Evolutionary conservation across 257 asterid genomes (phyloP).

Genomic region (Cynanchum wilfordii): DNA sequence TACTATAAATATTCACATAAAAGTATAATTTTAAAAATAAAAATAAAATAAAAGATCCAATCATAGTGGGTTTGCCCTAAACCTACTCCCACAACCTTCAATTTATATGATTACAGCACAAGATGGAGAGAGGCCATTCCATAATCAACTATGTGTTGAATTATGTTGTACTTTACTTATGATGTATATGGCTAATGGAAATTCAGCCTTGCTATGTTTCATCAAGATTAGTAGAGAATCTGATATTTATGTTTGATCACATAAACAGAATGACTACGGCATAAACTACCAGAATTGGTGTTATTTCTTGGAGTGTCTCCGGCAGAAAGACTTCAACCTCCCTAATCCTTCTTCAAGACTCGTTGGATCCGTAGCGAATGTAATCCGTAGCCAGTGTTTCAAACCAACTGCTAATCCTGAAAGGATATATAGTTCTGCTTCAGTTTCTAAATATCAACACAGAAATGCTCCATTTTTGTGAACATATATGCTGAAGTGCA

Average conservation of each 20-base stretch:
- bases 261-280: background rate
- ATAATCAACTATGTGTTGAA: background rate
- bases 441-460: background rate
- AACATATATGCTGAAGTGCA: background rate
- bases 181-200: background rate
- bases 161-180: no score
- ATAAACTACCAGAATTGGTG: background rate
- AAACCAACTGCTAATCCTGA: conserved; percentile 80
- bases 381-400: conserved; percentile 65
- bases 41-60: no score
- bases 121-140: background rate
- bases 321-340: conserved; percentile 58
- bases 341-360: conserved; percentile 58
- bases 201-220: background rate
- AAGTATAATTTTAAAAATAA: no score
- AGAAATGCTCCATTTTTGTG: background rate
- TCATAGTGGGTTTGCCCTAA: no score
- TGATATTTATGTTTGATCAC: background rate
- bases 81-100: no score
- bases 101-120: no score
- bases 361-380: conserved; percentile 65
- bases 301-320: conserved; percentile 36
- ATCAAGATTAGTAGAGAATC: background rate
- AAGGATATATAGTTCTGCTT: background rate
- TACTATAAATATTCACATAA: no score